These are phyloP conservation scores for Besnoitia besnoiti DNA, from an alignment of 169 alveolate genomes.

Conservation along the genomic window DNA sequence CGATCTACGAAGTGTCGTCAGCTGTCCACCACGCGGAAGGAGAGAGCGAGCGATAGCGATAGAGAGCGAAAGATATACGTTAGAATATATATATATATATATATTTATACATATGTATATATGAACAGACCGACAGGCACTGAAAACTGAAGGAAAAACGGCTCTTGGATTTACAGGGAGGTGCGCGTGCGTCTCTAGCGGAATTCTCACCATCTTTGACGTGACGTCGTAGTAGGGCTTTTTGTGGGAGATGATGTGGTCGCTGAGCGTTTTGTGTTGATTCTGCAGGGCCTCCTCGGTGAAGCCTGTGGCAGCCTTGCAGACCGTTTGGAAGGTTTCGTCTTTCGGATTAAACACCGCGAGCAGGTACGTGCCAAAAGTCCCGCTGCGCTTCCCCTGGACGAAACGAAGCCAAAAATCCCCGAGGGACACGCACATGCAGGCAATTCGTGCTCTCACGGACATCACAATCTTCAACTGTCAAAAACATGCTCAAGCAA, in stretches of 20 bases:
- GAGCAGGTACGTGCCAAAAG: slow-evolving; percentile 94
- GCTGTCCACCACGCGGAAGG: no score
- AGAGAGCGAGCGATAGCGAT: no score
- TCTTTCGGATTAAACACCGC: slow-evolving; percentile 95
- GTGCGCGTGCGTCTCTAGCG: no score
- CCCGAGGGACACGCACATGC: not conserved
- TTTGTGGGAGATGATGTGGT: slow-evolving; percentile 19
- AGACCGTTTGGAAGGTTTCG: slow-evolving; percentile 93
- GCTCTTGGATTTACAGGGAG: no score
- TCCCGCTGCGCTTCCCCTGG: slow-evolving; percentile 93
- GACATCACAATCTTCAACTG: no score
- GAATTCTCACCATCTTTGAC: slow-evolving; percentile 42
- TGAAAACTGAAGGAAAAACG: no score
- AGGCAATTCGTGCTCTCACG: no score
- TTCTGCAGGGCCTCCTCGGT: slow-evolving; percentile 90
- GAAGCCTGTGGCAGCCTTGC: slow-evolving; percentile 97
- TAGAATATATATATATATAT: not conserved
- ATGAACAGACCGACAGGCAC: no score
- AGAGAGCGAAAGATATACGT: not conserved
- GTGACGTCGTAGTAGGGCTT: slow-evolving; percentile 48
- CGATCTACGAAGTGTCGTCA: no score
- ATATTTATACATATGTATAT: not conserved
- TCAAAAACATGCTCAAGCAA: no score
- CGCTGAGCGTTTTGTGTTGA: slow-evolving; percentile 11
- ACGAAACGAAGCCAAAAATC: not conserved